phyloP scores from a whole-genome alignment of 2,329 filamentous ascomycete genomes.

The Teratosphaeria epicoccoides region DNA sequence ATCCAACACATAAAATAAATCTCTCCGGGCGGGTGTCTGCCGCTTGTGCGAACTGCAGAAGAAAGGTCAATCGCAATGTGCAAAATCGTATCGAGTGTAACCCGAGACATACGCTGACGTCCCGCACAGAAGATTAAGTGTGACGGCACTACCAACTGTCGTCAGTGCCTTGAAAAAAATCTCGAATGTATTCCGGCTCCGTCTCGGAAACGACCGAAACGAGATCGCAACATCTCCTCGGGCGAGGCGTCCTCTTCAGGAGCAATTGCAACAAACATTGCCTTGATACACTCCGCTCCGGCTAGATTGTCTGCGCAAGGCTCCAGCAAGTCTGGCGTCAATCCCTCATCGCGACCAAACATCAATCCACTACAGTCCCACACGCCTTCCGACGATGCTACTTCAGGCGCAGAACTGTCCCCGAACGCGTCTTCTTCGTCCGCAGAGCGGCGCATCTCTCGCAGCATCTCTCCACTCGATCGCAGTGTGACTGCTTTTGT shows the following conservation, averaged over 20 bases:
- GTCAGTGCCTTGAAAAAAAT: slow-evolving; percentile 15
- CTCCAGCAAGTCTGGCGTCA: not conserved
- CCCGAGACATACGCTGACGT: not conserved
- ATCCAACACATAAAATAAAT: slow-evolving; percentile 20
- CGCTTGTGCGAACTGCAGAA: slow-evolving; percentile 17
- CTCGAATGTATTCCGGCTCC: slow-evolving; percentile 16
- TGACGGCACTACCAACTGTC: slow-evolving; percentile 14
- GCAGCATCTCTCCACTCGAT: not conserved
- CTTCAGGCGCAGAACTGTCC: not conserved
- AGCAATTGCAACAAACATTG: not conserved
- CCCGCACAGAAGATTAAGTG: slow-evolving; percentile 5
- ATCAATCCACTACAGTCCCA: not conserved
- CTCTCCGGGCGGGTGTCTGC: slow-evolving; percentile 18
- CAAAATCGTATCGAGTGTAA: not conserved
- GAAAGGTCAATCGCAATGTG: slow-evolving; percentile 16
- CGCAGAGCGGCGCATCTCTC: not conserved
- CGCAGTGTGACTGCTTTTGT: not conserved
- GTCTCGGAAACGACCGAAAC: slow-evolving; percentile 12
- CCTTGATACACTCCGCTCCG: not conserved
- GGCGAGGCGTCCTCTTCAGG: not conserved
- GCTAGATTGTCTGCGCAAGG: not conserved
- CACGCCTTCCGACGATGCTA: not conserved
- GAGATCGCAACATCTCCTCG: slow-evolving; percentile 2
- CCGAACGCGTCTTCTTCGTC: not conserved
- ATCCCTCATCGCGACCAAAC: not conserved